A percentile compares a stretch with the other conserved stretches of the same genome.
These are phyloP conservation scores for Cornus florida DNA, from an alignment of 148 eudicot species.

Conservation along the genomic window DNA sequence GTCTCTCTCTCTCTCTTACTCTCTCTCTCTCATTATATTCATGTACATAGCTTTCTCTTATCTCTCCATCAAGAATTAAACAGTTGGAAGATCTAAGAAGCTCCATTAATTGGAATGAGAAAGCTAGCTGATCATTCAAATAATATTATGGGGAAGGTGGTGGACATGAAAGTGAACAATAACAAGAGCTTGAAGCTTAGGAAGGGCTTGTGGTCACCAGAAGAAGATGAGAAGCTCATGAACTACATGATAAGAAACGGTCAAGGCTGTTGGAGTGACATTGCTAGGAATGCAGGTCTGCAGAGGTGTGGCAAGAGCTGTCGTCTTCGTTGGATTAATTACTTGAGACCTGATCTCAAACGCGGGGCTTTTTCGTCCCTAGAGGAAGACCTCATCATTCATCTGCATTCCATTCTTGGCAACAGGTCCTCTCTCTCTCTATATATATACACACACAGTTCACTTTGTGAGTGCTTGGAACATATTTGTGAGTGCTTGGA, in stretches of 20 bases:
- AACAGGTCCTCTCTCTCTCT: conserved; percentile 51
- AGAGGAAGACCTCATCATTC: conserved; percentile 63
- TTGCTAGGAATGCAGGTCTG: conserved; percentile 65
- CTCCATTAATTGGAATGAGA: conserved; percentile 21
- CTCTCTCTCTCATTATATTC: conserved; percentile 20
- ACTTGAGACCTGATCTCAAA: conserved; percentile 72
- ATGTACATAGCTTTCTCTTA: conserved; percentile 22
- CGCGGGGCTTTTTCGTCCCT: conserved; percentile 69
- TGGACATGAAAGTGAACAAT: background rate
- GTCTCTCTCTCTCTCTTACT: conserved; percentile 20
- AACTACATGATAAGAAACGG: conserved; percentile 64
- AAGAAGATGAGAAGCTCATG: conserved; percentile 81
- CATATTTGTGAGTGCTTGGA: too few species aligned
- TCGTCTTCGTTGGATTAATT: conserved; percentile 74
- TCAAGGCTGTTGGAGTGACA: conserved; percentile 83
- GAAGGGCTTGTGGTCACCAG: conserved; percentile 87
- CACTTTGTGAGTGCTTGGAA: too few species aligned
- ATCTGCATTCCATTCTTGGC: conserved; percentile 71
- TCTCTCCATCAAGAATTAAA: conserved; percentile 17
- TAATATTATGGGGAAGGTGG: conserved; percentile 6
- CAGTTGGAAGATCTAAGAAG: conserved; percentile 15
- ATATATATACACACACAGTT: too few species aligned
- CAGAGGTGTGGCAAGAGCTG: conserved; percentile 83
- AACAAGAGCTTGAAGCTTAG: conserved; percentile 42
- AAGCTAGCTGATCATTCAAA: conserved; percentile 30